A percentile compares a stretch with the other conserved stretches of the same genome.
Evolutionary conservation across 495 filamentous ascomycete genomes (phyloP).

Genomic region (Tirmania nivea): DNA sequence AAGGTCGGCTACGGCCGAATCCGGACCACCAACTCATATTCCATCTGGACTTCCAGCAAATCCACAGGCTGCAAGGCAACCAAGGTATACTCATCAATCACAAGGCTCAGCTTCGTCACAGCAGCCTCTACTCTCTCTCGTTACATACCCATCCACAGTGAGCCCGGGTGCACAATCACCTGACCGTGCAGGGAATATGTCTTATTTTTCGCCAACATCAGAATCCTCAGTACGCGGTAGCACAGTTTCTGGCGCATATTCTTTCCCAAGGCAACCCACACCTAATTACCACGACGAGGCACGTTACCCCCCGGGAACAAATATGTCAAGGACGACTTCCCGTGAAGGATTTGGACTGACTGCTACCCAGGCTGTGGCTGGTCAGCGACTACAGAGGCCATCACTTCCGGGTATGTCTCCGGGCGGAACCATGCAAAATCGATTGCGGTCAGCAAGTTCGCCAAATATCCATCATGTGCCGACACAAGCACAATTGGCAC

Average conservation of each 20-base stretch:
- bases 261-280: constrained; percentile 54
- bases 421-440: constrained; percentile 29
- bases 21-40: constrained; percentile 24
- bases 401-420: constrained; percentile 58
- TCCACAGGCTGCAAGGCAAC: constrained; percentile 21
- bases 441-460: constrained; percentile 39
- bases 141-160: constrained; percentile 38
- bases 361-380: constrained; percentile 28
- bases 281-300: constrained; percentile 43
- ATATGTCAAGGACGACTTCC: constrained; percentile 54
- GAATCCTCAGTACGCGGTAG: constrained; percentile 76
- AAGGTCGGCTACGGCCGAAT: constrained; percentile 58
- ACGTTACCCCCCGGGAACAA: constrained; percentile 62
- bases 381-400: constrained; percentile 49
- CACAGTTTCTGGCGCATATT: constrained; percentile 38
- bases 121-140: constrained; percentile 40
- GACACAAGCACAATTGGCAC: constrained; percentile 12
- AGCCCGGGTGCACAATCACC: constrained; percentile 28
- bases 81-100: constrained; percentile 33
- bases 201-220: constrained; percentile 75
- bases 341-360: constrained; percentile 34
- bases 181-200: constrained; percentile 27
- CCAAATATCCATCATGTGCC: constrained; percentile 31
- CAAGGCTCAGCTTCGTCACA: constrained; percentile 44
- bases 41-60: not conserved